Evolutionary conservation across 305 asterid species (phyloP).

Genomic region (Fraxinus ornus): DNA sequence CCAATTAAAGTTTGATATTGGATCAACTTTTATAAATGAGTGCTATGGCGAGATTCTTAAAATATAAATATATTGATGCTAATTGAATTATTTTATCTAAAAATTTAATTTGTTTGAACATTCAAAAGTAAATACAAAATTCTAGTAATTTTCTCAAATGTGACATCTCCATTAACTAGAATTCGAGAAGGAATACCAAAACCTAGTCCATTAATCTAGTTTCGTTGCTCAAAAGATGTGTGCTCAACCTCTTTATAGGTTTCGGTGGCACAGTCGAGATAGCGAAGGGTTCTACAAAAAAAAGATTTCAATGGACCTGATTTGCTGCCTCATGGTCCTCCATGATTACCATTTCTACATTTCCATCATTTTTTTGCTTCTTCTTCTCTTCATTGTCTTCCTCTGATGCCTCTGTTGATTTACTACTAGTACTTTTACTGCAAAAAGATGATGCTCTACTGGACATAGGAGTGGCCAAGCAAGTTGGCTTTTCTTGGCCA

Average conservation of each 20-base stretch:
- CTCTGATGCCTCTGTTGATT: conserved; percentile 24
- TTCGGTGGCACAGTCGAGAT: background rate
- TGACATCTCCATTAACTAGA: conserved; percentile 34
- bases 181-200: background rate
- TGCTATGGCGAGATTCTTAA: too few species aligned
- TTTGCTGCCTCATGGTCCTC: conserved; percentile 22
- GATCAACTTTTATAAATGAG: background rate
- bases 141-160: background rate
- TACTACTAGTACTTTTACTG: conserved; percentile 33
- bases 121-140: background rate
- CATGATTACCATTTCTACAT: conserved; percentile 18
- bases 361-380: conserved; percentile 21
- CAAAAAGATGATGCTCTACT: conserved; percentile 73
- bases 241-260: background rate
- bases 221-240: background rate
- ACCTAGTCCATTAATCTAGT: background rate
- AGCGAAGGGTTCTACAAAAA: background rate
- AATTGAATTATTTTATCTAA: too few species aligned
- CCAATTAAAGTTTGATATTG: background rate
- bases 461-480: conserved; percentile 72
- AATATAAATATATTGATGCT: background rate
- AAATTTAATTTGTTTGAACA: background rate
- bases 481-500: conserved; percentile 78
- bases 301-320: conserved; percentile 26
- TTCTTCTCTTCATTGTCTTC: conserved; percentile 32